Percentiles rank a stretch among this genome's conserved stretches.
Conservation (phyloP, 805 yeast species). For the Candida nitratophila region DNA sequence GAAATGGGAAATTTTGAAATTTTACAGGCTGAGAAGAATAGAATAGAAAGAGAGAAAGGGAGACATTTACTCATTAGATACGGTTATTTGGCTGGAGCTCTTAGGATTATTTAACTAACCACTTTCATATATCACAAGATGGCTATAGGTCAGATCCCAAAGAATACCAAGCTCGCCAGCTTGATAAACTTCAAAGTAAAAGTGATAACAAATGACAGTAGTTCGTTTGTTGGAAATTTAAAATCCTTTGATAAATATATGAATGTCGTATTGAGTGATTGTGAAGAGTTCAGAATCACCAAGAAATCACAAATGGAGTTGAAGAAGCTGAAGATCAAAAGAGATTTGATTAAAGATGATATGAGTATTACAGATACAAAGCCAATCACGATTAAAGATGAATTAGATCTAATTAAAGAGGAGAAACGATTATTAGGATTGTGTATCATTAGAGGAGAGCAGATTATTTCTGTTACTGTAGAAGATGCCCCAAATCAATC, state of each 20-base stretch:
- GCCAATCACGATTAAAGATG: slow-evolving; percentile 18
- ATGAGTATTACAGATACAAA: slow-evolving; percentile 8
- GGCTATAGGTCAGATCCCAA: slow-evolving; percentile 27
- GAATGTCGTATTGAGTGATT: slow-evolving; percentile 78
- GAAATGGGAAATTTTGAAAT: background rate
- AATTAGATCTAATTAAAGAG: slow-evolving; percentile 35
- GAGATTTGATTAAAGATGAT: background rate
- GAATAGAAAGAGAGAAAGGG: no score
- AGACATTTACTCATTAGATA: no score
- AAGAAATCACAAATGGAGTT: slow-evolving; percentile 43
- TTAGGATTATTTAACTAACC: no score
- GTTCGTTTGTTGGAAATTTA: slow-evolving; percentile 72
- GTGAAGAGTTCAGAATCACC: slow-evolving; percentile 76
- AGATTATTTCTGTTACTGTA: slow-evolving; percentile 62
- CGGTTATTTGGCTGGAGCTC: no score
- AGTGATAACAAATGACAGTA: slow-evolving; percentile 69
- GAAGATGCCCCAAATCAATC: slow-evolving; percentile 51
- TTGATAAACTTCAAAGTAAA: slow-evolving; percentile 67
- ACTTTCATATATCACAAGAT: slow-evolving; percentile 8
- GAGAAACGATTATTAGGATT: slow-evolving; percentile 77
- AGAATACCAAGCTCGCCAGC: slow-evolving; percentile 50
- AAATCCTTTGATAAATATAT: slow-evolving; percentile 85
- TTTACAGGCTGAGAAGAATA: background rate
- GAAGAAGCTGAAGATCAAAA: slow-evolving; percentile 19
- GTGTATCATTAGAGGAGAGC: slow-evolving; percentile 82